A percentile compares a stretch with the other conserved stretches of the same genome.
Conservation (phyloP, 108 stramenopile genomes). For the Discostella pseudostelligera region DNA sequence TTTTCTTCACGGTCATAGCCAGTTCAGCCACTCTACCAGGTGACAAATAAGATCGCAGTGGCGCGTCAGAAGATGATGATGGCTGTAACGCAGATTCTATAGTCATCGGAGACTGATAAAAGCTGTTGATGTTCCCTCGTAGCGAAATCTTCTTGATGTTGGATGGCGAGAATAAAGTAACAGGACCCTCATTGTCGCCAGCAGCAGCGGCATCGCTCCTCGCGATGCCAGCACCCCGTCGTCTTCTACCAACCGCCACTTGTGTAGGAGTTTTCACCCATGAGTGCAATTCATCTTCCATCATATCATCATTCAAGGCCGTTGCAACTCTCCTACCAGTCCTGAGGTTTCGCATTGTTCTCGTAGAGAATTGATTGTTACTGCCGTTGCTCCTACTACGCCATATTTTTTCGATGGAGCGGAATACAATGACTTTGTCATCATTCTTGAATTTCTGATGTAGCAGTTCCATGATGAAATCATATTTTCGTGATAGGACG, state of each 20-base stretch:
- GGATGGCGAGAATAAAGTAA: constrained; percentile 39
- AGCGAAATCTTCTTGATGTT: constrained; percentile 36
- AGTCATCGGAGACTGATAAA: neutral
- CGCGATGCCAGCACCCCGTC: neutral
- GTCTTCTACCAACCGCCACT: constrained; percentile 10
- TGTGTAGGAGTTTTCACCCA: constrained; percentile 48
- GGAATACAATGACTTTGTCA: constrained; percentile 27
- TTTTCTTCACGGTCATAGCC: constrained; percentile 7
- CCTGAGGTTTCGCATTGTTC: constrained; percentile 30
- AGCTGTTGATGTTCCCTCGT: neutral
- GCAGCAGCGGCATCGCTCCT: neutral
- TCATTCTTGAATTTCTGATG: constrained; percentile 8
- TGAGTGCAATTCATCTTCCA: constrained; percentile 12
- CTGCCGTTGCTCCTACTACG: constrained; percentile 1
- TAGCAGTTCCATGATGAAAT: constrained; percentile 23
- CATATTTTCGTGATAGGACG: constrained; percentile 30
- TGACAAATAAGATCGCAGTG: neutral
- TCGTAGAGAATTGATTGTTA: constrained; percentile 11
- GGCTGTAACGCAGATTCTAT: neutral
- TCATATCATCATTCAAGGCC: constrained; percentile 27
- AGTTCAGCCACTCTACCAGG: neutral
- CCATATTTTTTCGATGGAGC: constrained; percentile 38
- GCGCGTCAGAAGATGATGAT: neutral
- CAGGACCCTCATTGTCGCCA: neutral
- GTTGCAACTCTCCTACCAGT: constrained; percentile 29